Evolutionary conservation across 2,329 filamentous ascomycete genomes (phyloP), one percentile per base, ranked within the genome.

Genomic region (Calycina herbarum): DNA sequence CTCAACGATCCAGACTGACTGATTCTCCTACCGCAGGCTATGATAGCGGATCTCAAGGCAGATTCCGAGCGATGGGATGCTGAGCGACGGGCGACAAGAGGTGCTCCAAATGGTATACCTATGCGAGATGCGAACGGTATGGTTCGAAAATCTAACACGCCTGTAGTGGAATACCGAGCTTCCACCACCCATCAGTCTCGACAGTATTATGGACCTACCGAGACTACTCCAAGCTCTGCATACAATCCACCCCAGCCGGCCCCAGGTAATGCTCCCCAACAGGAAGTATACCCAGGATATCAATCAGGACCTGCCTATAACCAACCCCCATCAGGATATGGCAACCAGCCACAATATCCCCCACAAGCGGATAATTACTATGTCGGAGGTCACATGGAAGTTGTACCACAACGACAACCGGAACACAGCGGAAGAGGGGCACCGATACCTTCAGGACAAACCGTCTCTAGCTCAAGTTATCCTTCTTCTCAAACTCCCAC

Each of bases 21-120:
- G 73, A 66, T 27, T 51, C 64, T 56, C 45, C 35, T 60, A 8
- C 62, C 66, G 62, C 67, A 85, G 83, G 82, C 82, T 76, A 84
- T 84, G 82, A 83, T 84, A 73, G 77, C 80, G 72, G 82, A 84
- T 77, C 75, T 84, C 56, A 83, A 83, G 71, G 79, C 79, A 67
- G 83, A 84, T 72, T 84, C 82, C 59, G 77, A 79, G 69, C 78
- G 81, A 71, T 85, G 82, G 82, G 80, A 82, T 35, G 68, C 66
- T 27, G 76, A 77, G 66, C 70, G 75, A 57, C 66, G 72, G 67
- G 67, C 68, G 59, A 72, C 74, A 48, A 72, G 74, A 70, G 71
- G 71, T 63, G 67, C 71, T 64, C 61, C 69, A 70, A 75, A 75
- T 75, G 75, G 76, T 77, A 78, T 72, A 68, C 71, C 72, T 69